A percentile compares a stretch with the other conserved stretches of the same genome.
These are phyloP conservation scores for Amphibolis antarctica DNA, from an alignment of 106 monocot species.

Conservation along the genomic window DNA sequence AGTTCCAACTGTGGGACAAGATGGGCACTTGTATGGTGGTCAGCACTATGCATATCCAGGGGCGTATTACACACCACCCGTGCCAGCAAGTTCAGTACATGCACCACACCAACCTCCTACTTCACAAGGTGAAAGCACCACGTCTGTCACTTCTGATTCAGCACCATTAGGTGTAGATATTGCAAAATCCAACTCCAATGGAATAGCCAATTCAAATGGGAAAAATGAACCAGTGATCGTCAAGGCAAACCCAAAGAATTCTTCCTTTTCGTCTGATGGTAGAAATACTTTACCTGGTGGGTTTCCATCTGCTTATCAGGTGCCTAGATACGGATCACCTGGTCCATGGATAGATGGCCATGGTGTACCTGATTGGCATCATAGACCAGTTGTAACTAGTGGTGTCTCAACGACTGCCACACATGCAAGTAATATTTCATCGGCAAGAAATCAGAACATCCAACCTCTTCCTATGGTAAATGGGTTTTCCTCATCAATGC, in stretches of 20 bases:
- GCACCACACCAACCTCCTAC: constrained; percentile 18
- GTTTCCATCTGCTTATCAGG: constrained; percentile 30
- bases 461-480: constrained; percentile 24
- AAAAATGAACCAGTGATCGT: constrained; percentile 7
- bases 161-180: constrained; percentile 24
- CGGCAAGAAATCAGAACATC: constrained; percentile 26
- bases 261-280: constrained; percentile 17
- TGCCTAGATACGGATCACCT: constrained; percentile 41
- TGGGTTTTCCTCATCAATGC: neutral
- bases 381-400: constrained; percentile 13
- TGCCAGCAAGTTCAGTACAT: constrained; percentile 19
- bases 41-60: constrained; percentile 72
- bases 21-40: constrained; percentile 62
- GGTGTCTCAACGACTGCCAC: constrained; percentile 19
- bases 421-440: constrained; percentile 12
- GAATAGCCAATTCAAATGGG: constrained; percentile 20
- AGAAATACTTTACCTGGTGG: constrained; percentile 22
- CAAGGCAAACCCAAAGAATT: constrained; percentile 30
- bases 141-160: constrained; percentile 26
- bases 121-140: constrained; percentile 17
- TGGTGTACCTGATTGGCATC: constrained; percentile 26
- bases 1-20: constrained; percentile 56
- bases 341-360: constrained; percentile 37
- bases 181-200: constrained; percentile 29
- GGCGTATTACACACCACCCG: constrained; percentile 42